Conservation (phyloP, 2,329 filamentous ascomycete species). For the Lachnum nothofagi region DNA sequence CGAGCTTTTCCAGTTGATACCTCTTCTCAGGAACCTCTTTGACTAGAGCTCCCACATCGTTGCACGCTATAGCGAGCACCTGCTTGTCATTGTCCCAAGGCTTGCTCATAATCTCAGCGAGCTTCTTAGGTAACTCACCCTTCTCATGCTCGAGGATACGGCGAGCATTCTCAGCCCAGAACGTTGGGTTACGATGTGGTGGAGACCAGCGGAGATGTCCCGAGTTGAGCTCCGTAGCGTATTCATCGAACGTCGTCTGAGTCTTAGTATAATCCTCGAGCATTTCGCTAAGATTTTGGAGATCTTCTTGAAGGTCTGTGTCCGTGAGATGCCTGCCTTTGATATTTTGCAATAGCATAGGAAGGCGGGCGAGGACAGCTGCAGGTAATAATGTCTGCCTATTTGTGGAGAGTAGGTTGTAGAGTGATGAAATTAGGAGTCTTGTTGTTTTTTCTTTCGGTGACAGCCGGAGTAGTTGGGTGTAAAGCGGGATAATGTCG, state of each 20-base stretch:
- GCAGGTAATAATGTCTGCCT: conserved; percentile 71
- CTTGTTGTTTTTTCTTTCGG: conserved; percentile 98
- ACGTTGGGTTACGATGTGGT: conserved; percentile 63
- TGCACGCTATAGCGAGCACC: conserved; percentile 68
- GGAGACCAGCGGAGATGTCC: conserved; percentile 73
- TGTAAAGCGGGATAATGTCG: conserved; percentile 85
- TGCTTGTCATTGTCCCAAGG: conserved; percentile 66
- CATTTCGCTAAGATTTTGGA: conserved; percentile 56
- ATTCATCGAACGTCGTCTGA: conserved; percentile 44
- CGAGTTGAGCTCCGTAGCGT: conserved; percentile 62
- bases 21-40: conserved; percentile 67
- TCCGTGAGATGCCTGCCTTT: conserved; percentile 58
- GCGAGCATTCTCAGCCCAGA: conserved; percentile 69
- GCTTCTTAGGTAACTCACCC: conserved; percentile 59
- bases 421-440: conserved; percentile 79
- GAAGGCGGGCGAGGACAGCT: conserved; percentile 80
- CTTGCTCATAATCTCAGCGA: conserved; percentile 63
- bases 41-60: conserved; percentile 65
- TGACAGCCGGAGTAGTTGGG: conserved; percentile 84
- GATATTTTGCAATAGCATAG: conserved; percentile 58
- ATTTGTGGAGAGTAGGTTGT: conserved; percentile 73
- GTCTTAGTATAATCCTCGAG: conserved; percentile 64
- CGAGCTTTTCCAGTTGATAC: conserved; percentile 59
- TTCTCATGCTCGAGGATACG: conserved; percentile 63
- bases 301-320: conserved; percentile 58